Base-by-base conservation (phyloP, 495 filamentous ascomycete species). In the Penicillium egyptiacum region DNA sequence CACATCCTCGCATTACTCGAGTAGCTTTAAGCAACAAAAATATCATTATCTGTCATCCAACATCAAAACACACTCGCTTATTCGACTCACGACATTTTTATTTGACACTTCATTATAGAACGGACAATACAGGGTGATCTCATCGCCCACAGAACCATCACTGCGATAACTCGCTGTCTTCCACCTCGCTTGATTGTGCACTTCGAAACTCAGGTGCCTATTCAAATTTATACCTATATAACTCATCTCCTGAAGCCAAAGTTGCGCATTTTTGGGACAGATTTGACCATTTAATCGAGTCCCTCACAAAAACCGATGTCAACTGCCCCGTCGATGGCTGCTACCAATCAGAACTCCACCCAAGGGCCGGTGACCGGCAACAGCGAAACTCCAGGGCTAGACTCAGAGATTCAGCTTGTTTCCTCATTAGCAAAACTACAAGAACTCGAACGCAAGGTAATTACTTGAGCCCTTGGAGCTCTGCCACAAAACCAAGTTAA, bases 391-490 rank as follows among this genome's bases (percentile, higher is more conserved):
- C n/a, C 31, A 20, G 23, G 37, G 0, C 35, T 63, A 58, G 66
- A 73, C 11, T 71, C 71, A 5, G 75, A 78, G 41, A 54, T 73
- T 28, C 73, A 78, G 44, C 69, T 78, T 12, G 69, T 77, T 8
- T 72, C 73, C 8, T 78, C 75, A 42, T 63, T 78, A 28, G 70
- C 71, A 16, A 77, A 77, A 51, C 68, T 78, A 2, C 75, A 78
- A 58, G 65, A 77, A 51, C 55, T 78, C 3, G 75, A 78, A 48
- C 53, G 64, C 23, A 74, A 67, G 60, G 75, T 76, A 35, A 35
- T 66, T 44, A 33, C 28, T 5, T 56, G 16, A 23, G 11, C 56
- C 11, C 6, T 5, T n/a, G 4, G 14, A 25, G 30, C 11, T 19
- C 10, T 57, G 12, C 28, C 25, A 26, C 4, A 5, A 12, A 53